Evolutionary conservation across 192 early-diverging fungal species (phyloP).

Genomic region (Coemansia sp.): DNA sequence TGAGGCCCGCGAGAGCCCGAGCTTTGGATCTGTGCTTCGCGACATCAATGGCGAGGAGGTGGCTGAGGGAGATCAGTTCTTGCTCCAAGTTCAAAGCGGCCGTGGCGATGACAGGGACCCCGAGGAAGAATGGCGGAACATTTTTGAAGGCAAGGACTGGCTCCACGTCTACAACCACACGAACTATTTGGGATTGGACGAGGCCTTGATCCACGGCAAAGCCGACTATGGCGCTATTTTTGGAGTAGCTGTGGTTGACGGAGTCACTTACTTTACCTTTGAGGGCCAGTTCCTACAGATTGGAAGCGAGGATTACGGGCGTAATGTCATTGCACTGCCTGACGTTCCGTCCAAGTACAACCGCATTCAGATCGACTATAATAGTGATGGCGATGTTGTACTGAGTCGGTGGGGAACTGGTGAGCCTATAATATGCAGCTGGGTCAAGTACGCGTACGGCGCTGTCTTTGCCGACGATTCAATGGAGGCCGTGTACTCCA

Average conservation of each 20-base stretch:
- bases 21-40: background rate
- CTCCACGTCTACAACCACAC: background rate
- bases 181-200: background rate
- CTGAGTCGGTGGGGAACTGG: background rate
- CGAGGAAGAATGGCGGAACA: background rate
- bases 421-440: background rate
- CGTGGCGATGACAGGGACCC: background rate
- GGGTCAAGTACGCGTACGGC: background rate
- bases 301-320: background rate
- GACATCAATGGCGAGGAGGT: conserved; percentile 3
- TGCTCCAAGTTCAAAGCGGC: background rate
- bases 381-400: background rate
- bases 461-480: background rate
- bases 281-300: conserved; percentile 5
- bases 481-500: background rate
- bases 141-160: conserved; percentile 3
- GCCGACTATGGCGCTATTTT: background rate
- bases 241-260: background rate
- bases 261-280: background rate
- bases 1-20: background rate
- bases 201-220: background rate
- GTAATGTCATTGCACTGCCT: background rate
- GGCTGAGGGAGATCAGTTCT: background rate
- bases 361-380: background rate
- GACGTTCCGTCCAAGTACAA: background rate